These are phyloP conservation scores for Spiromastix sp. DNA, from an alignment of 2,329 filamentous ascomycete genomes.

Conservation along the genomic window DNA sequence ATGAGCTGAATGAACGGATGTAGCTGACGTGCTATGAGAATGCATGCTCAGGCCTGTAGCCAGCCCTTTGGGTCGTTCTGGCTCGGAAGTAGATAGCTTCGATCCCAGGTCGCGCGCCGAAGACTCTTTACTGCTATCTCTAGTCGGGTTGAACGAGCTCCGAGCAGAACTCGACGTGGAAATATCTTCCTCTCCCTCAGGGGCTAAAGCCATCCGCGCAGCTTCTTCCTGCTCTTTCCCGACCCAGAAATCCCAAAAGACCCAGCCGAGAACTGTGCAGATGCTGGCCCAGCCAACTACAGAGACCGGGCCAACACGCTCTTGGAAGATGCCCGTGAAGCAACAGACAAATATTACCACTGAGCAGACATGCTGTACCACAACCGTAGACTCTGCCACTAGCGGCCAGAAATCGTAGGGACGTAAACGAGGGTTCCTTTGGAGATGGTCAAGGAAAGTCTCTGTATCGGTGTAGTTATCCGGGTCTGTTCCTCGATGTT, in stretches of 20 bases:
- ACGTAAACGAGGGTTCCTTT: slow-evolving; percentile 83
- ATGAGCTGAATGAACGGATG: slow-evolving; percentile 42
- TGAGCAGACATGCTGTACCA: slow-evolving; percentile 92
- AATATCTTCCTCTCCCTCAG: slow-evolving; percentile 19
- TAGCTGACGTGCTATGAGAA: slow-evolving; percentile 44
- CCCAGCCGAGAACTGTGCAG: slow-evolving; percentile 77
- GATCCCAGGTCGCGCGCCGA: slow-evolving; percentile 33
- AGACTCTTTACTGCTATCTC: slow-evolving; percentile 9
- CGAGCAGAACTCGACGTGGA: slow-evolving; percentile 21
- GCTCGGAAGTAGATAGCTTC: slow-evolving; percentile 25
- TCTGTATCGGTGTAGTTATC: slow-evolving; percentile 98
- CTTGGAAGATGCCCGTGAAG: slow-evolving; percentile 81
- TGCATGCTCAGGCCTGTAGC: slow-evolving; percentile 29
- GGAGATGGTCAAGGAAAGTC: slow-evolving; percentile 91
- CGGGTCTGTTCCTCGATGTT: slow-evolving; percentile 53
- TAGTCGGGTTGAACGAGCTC: slow-evolving; percentile 16
- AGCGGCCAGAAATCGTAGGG: slow-evolving; percentile 98
- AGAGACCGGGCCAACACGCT: slow-evolving; percentile 78
- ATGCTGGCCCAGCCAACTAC: slow-evolving; percentile 78
- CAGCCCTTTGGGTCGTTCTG: slow-evolving; percentile 19
- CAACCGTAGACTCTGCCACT: slow-evolving; percentile 88
- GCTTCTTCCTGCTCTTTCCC: slow-evolving; percentile 53
- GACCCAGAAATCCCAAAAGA: slow-evolving; percentile 86
- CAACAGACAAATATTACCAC: slow-evolving; percentile 91
- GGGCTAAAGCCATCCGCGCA: slow-evolving; percentile 19